phyloP scores from a whole-genome alignment of 192 early-diverging fungal species.

The Coemansia sp. region DNA sequence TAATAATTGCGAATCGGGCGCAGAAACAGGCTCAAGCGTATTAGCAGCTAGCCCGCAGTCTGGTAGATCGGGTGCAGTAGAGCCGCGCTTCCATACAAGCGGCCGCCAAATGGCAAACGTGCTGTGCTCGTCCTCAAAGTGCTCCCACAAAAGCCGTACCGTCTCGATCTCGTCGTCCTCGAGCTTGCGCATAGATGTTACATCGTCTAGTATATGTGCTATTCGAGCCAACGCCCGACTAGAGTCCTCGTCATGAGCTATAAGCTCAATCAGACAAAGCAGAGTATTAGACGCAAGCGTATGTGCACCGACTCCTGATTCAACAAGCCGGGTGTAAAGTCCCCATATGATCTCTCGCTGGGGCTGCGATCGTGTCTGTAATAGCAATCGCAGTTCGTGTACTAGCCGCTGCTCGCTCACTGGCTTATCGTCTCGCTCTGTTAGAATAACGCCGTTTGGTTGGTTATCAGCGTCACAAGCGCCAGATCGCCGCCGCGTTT shows the following conservation, averaged over 20 bases:
- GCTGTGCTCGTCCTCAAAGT: conserved; percentile 4
- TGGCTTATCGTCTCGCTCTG: not conserved
- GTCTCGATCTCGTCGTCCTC: conserved; percentile 16
- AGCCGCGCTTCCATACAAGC: not conserved
- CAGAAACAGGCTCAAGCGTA: not conserved
- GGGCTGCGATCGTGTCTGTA: conserved; percentile 16
- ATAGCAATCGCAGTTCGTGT: conserved; percentile 12
- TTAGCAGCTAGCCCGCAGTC: not conserved
- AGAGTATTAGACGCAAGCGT: conserved; percentile 15
- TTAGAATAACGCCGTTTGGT: not conserved
- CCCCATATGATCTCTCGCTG: conserved; percentile 39
- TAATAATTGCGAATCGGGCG: not conserved
- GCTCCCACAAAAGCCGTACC: conserved; percentile 22
- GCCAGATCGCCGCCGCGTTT: not conserved
- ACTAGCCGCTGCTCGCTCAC: conserved; percentile 14
- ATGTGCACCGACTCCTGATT: not conserved
- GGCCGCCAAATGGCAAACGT: conserved; percentile 1
- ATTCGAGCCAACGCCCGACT: conserved; percentile 27
- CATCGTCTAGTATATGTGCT: conserved; percentile 3
- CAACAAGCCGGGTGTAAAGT: conserved; percentile 17
- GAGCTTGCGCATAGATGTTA: conserved; percentile 17
- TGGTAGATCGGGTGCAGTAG: not conserved
- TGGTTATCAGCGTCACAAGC: not conserved
- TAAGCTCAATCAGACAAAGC: conserved; percentile 26
- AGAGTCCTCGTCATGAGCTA: conserved; percentile 27